Evolutionary conservation across 1,284 basidiomycete species (phyloP), one percentile per base, ranked within the genome.

Genomic region (Puccinia hordei): DNA sequence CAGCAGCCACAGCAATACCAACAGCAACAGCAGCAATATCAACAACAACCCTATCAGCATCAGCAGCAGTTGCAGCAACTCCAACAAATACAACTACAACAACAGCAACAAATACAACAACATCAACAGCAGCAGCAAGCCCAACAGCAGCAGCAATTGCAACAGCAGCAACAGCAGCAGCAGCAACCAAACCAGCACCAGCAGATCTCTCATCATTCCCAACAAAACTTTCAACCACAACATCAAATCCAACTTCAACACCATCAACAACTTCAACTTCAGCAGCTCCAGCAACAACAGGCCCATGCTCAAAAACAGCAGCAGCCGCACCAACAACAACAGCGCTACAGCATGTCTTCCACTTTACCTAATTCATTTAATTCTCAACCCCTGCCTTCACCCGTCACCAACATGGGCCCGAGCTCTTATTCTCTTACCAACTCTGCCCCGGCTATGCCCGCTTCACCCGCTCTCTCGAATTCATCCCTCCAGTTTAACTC

Each of bases 401-500:
- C 59, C 63, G 33, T n/a, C 51, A 10, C 59, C 17, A 77, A 68
- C 49, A 38, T 65, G 44, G 51, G 35, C 24, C 51, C 61, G 13
- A 77, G 51, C 53, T 68, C 30, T 17, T 49, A 72, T 35, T 51
- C 69, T 33, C 44, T 51, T 19, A 5, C 59, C 44, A 65, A 77
- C 63, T 65, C 75, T 17, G 41, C 49, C 27, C 38, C 75, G 27
- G 66, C 75, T n/a, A 55, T 65, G 46, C 49, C 41, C 15, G 66
- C 76, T 33, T 77, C 75, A 17, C 75, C 75, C 22, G 75, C 75
- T 53, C 75, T 77, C 2, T 77, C 75, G n/a, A 79, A 69, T 35
- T 79, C 76, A 57, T 79, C 76, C 63, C 30, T 57, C 10, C 76
- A 79, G 33, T 79, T 57, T 24, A 69, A 65, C 51, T 46, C 76